Evolutionary conservation across 352 stramenopile genomes (phyloP).

Genomic region (Stramenopiles sp.): DNA sequence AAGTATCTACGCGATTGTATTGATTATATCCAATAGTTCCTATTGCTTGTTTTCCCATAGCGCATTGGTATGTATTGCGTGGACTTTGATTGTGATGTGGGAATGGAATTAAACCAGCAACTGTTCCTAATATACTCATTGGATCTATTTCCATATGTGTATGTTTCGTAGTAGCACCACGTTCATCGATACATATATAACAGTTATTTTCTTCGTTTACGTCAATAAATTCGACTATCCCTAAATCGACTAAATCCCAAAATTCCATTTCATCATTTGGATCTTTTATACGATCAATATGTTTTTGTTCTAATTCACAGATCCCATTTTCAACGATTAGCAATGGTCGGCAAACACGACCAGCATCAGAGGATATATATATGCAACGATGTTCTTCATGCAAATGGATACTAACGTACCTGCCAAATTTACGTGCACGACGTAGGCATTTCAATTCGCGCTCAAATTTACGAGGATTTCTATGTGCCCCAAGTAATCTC

Average conservation of each 20-base stretch:
- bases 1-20: conserved; percentile 93
- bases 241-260: conserved; percentile 51
- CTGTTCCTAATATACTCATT: conserved; percentile 92
- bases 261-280: conserved; percentile 16
- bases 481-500: conserved; percentile 88
- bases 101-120: conserved; percentile 93
- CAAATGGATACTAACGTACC: conserved; percentile 44
- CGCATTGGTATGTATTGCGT: conserved; percentile 99
- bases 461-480: conserved; percentile 53
- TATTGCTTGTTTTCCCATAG: conserved; percentile 99
- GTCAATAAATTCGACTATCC: conserved; percentile 98
- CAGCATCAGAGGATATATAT: conserved; percentile 94
- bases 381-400: conserved; percentile 87
- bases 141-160: conserved; percentile 99
- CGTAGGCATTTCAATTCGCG: not conserved
- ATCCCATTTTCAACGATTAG: conserved; percentile 56
- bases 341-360: conserved; percentile 87
- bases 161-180: conserved; percentile 59
- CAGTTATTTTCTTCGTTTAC: conserved; percentile 99
- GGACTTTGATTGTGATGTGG: conserved; percentile 96
- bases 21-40: conserved; percentile 96
- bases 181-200: conserved; percentile 82
- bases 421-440: not conserved
- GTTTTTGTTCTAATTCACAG: conserved; percentile 73
- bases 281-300: conserved; percentile 68